A percentile compares a stretch with the other conserved stretches of the same genome.
phyloP scores from a whole-genome alignment of 768 basidiomycete species.

The Lentinula sp. region DNA sequence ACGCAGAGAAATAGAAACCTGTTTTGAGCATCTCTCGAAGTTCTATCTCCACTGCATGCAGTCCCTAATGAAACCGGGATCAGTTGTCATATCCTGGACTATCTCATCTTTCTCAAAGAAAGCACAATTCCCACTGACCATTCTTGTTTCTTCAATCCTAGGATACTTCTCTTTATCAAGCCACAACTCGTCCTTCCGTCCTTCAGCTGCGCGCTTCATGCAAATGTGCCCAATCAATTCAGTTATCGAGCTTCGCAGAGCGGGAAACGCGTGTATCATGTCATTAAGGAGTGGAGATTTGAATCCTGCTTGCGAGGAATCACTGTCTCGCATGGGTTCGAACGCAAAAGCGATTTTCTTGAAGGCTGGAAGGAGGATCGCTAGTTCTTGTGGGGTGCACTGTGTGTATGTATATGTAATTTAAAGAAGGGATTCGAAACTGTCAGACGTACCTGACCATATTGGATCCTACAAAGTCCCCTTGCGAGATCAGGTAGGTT shows the following conservation, averaged over 20 bases:
- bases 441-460: constrained; percentile 62
- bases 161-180: constrained; percentile 38
- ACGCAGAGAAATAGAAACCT: constrained; percentile 29
- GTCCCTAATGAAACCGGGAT: constrained; percentile 35
- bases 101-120: not conserved
- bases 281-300: constrained; percentile 62
- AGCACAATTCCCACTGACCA: constrained; percentile 34
- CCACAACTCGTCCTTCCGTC: constrained; percentile 72
- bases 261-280: constrained; percentile 65
- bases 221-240: constrained; percentile 52
- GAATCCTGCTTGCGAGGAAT: constrained; percentile 47
- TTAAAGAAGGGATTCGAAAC: not conserved
- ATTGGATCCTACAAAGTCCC: constrained; percentile 85
- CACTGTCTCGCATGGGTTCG: constrained; percentile 26
- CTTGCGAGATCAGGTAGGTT: constrained; percentile 83
- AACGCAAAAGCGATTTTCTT: constrained; percentile 64
- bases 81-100: no score
- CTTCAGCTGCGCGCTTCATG: constrained; percentile 56
- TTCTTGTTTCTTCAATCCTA: constrained; percentile 46
- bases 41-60: constrained; percentile 64
- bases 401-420: constrained; percentile 17
- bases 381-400: constrained; percentile 83
- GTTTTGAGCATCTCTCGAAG: constrained; percentile 67
- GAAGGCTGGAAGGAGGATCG: constrained; percentile 70
- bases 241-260: constrained; percentile 47